Base-by-base conservation (phyloP, 2,329 filamentous ascomycete species). In the Alternaria arbusti region DNA sequence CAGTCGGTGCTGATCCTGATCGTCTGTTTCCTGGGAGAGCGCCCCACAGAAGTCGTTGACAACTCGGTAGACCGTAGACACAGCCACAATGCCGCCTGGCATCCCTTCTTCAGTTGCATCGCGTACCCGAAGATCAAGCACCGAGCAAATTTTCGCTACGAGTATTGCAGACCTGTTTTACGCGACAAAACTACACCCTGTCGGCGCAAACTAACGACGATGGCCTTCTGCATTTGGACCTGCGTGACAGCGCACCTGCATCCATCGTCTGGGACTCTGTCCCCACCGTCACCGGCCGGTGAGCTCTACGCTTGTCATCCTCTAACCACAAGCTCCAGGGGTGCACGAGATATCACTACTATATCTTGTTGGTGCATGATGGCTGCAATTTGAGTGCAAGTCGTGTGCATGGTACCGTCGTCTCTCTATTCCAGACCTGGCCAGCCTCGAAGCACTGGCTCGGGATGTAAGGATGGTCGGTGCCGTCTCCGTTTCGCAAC, bases 221-320 rank as follows among this genome's bases (percentile, higher is more conserved):
- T 49, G 13, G 28, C n/a, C 54, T 58, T 36, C 46, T 44, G 54
- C 59, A 22, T 28, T 28, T 26, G 25, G 54, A 46, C 54, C 28
- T 57, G 44, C 40, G 13, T 61, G 59, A 61, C 59, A 58, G 47
- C 59, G 13, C 54, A 28, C 59, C 46, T 61, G 54, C 54, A 25
- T 52, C 54, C 52, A 25, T 50, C 47, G 40, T 61, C 28, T 40
- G 36, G 36, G 36, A 40, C 36, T 40, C n/a, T 28, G 46, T 52
- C 54, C 26, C 59, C 54, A 58, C 54, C n/a, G 36, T 58, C 54
- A 58, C 47, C 54, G 54, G 23, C 28, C 46, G 59, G 47, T 45
- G 46, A 58, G 28, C 17, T 40, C 13, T 40, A 44, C 36, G 45
- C 36, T 45, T 28, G 13, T 20, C 7, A 32, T 36, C 28, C 17